Percentiles rank a stretch among this genome's conserved stretches.
Evolutionary conservation across 805 yeast species (phyloP).

Genomic region (Yarrowia sp.): DNA sequence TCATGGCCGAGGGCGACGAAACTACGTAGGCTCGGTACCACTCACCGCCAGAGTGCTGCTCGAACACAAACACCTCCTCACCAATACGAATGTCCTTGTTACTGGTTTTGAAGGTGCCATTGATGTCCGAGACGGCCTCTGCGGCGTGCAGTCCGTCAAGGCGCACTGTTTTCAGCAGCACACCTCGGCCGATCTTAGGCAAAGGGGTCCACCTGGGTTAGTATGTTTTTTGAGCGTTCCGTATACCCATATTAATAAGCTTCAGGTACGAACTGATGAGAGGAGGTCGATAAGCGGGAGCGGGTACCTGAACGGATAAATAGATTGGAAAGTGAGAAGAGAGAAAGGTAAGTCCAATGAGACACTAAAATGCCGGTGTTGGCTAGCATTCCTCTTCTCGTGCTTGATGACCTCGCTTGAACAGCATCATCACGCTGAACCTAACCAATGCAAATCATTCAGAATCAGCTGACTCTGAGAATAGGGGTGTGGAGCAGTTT

Average conservation of each 20-base stretch:
- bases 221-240: not conserved
- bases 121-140: conserved; percentile 21
- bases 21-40: conserved; percentile 83
- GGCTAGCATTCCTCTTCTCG: too few species aligned
- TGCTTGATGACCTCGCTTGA: too few species aligned
- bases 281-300: too few species aligned
- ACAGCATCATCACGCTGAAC: not conserved
- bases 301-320: too few species aligned
- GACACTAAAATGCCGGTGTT: too few species aligned
- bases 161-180: conserved; percentile 37
- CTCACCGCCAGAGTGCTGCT: conserved; percentile 49
- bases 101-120: conserved; percentile 13
- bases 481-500: not conserved
- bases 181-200: conserved; percentile 38
- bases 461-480: not conserved
- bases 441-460: not conserved
- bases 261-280: not conserved
- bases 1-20: conserved; percentile 49
- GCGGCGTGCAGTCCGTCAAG: conserved; percentile 18
- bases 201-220: conserved; percentile 49
- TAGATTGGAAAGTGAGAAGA: too few species aligned
- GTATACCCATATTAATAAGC: not conserved
- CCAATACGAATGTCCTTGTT: conserved; percentile 43
- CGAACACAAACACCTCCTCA: conserved; percentile 74
- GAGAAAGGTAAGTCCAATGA: too few species aligned